Percentiles rank a stretch among this genome's conserved stretches.
Conservation (phyloP, 2,329 filamentous ascomycete genomes). For the Aureobasidium zeae region DNA sequence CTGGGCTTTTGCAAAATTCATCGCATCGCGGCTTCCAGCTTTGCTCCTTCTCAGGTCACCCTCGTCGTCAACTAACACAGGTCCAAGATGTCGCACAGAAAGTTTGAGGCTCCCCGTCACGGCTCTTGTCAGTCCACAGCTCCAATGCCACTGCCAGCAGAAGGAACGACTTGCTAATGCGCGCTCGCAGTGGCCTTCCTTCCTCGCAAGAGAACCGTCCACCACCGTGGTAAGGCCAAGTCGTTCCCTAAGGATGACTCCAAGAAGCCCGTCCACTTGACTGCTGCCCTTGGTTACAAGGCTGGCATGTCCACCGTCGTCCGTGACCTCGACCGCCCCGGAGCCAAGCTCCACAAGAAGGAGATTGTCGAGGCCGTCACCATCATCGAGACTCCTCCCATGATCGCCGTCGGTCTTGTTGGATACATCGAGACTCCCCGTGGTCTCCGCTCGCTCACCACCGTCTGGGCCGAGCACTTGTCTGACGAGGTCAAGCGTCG, state of each 20-base stretch:
- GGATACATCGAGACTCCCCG: slow-evolving; percentile 99
- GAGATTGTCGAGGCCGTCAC: slow-evolving; percentile 84
- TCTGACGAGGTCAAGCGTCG: slow-evolving; percentile 97
- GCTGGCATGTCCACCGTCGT: slow-evolving; percentile 99
- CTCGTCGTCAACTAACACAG: slow-evolving; percentile 15
- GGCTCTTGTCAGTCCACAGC: slow-evolving; percentile 40
- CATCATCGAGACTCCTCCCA: slow-evolving; percentile 87
- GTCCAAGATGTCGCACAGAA: slow-evolving; percentile 48
- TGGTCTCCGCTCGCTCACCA: slow-evolving; percentile 97
- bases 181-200: slow-evolving; percentile 35
- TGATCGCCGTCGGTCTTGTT: slow-evolving; percentile 99
- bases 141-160: neutral
- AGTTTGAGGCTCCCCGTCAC: slow-evolving; percentile 86
- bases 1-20: slow-evolving; percentile 12
- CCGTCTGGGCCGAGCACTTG: slow-evolving; percentile 98
- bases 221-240: slow-evolving; percentile 97
- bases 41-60: slow-evolving; percentile 4
- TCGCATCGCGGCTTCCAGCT: slow-evolving; percentile 1
- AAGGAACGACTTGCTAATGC: slow-evolving; percentile 7
- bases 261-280: slow-evolving; percentile 99
- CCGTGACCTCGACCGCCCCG: slow-evolving; percentile 96
- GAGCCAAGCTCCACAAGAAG: slow-evolving; percentile 99
- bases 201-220: slow-evolving; percentile 73
- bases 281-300: slow-evolving; percentile 98
- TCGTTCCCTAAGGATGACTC: slow-evolving; percentile 99